Evolutionary conservation across 169 alveolate species (phyloP).

Genomic region (Theileria annulata): DNA sequence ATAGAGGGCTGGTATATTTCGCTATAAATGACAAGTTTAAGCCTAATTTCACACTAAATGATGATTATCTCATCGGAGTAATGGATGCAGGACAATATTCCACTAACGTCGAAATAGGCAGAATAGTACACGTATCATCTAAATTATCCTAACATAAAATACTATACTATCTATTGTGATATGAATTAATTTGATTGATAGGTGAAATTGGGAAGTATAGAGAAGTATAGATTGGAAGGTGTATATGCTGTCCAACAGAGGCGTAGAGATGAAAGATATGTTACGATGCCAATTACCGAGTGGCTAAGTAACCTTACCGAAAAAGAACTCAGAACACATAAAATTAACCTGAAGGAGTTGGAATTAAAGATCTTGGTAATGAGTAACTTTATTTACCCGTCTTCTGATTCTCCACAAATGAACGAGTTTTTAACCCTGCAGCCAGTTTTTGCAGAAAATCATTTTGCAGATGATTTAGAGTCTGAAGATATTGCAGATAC

Average conservation of each 20-base stretch:
- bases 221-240: background rate
- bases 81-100: conserved; percentile 51
- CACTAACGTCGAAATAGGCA: conserved; percentile 19
- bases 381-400: conserved; percentile 29
- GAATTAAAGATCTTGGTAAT: conserved; percentile 26
- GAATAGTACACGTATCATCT: conserved; percentile 39
- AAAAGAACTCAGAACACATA: background rate
- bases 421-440: conserved; percentile 41
- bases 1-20: conserved; percentile 51
- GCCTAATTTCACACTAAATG: conserved; percentile 37
- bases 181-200: conserved; percentile 1
- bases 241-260: background rate
- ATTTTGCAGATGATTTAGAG: background rate
- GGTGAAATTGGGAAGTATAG: conserved; percentile 9
- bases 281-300: background rate
- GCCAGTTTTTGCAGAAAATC: conserved; percentile 27
- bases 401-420: conserved; percentile 47
- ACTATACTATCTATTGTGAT: background rate
- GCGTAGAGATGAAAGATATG: background rate
- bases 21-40: conserved; percentile 49
- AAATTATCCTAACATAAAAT: conserved; percentile 21
- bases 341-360: background rate
- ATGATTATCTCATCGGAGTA: conserved; percentile 57
- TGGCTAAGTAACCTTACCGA: conserved; percentile 12
- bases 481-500: background rate